Evolutionary conservation across 257 asterid species (phyloP), one percentile per base, ranked within the genome.

Genomic region (Rhazya stricta): DNA sequence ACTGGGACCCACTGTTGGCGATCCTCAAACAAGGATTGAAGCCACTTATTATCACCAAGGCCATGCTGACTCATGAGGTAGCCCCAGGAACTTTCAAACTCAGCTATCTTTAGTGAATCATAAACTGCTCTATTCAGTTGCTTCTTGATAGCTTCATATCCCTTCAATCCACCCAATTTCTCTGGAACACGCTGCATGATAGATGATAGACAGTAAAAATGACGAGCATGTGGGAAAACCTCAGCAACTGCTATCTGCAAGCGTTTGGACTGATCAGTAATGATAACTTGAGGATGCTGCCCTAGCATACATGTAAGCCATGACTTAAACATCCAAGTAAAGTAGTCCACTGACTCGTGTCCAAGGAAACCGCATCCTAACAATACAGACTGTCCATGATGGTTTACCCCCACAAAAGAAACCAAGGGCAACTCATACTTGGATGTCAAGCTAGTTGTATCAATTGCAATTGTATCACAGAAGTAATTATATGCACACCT

Each of bases 311-410:
- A 87, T 36, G 88, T 77, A 51, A 81, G 85, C 90, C 89, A 85
- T 69, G 88, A 80, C 86, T 76, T 81, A 54, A 87, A 74, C 83
- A 89, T 82, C 95, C 92, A 86, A 76, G 78, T 68, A 73, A 84
- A 86, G 82, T 68, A 72, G 60, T 89, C 90, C 42, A 77, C 83
- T 18, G 92, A 86, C 56, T 87, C 91, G 16, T 80, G 79, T 73
- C 92, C 92, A 75, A 89, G 87, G 56, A 89, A 83, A 66, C 89
- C 89, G 62, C 95, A 89, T 77, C 92, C 92, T 79, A 89, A 77
- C 76, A 89, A 79, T 56, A 87, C 81, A 71, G 82, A 80, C 67
- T 79, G 86, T 29, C 89, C 91, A 23, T 89, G 94, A 81, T 89
- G 89, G 77, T 89, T 87, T 78, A 87, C 78, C 72, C 95, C 91